Conservation (phyloP, 768 basidiomycete genomes). For the Candolleomyces eurysporus region DNA sequence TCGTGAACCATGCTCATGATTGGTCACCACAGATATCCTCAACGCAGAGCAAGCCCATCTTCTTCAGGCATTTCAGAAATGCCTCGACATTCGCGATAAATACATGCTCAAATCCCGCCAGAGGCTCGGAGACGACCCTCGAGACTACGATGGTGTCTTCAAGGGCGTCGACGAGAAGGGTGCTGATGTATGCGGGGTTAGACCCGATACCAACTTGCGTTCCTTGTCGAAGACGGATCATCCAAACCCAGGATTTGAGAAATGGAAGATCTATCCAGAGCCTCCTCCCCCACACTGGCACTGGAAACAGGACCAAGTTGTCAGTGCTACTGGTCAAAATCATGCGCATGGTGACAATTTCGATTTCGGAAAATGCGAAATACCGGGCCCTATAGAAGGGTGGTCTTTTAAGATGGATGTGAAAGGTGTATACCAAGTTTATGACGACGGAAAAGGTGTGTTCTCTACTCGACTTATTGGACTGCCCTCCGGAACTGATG, state of each 20-base stretch:
- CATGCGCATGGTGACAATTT: constrained; percentile 49
- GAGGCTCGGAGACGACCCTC: constrained; percentile 91
- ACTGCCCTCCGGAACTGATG: background rate
- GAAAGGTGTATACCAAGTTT: constrained; percentile 90
- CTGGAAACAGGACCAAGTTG: constrained; percentile 57
- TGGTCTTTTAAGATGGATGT: constrained; percentile 77
- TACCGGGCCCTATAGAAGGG: constrained; percentile 59
- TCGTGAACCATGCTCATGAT: background rate
- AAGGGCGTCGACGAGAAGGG: constrained; percentile 60
- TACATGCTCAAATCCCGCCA: constrained; percentile 89
- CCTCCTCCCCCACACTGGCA: constrained; percentile 98
- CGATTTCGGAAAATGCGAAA: constrained; percentile 64
- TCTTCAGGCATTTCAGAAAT: constrained; percentile 74
- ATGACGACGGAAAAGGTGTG: constrained; percentile 41
- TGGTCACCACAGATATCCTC: constrained; percentile 26
- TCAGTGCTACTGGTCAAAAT: constrained; percentile 38
- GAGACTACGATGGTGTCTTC: constrained; percentile 83
- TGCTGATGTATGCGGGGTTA: constrained; percentile 65
- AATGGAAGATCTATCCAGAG: constrained; percentile 89
- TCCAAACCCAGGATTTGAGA: constrained; percentile 29
- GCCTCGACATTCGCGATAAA: constrained; percentile 92
- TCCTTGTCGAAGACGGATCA: constrained; percentile 11
- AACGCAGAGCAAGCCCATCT: constrained; percentile 52
- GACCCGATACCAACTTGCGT: constrained; percentile 52
- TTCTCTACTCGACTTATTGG: background rate